Conservation (phyloP, 2,329 filamentous ascomycete species). For the Nemania serpens region DNA sequence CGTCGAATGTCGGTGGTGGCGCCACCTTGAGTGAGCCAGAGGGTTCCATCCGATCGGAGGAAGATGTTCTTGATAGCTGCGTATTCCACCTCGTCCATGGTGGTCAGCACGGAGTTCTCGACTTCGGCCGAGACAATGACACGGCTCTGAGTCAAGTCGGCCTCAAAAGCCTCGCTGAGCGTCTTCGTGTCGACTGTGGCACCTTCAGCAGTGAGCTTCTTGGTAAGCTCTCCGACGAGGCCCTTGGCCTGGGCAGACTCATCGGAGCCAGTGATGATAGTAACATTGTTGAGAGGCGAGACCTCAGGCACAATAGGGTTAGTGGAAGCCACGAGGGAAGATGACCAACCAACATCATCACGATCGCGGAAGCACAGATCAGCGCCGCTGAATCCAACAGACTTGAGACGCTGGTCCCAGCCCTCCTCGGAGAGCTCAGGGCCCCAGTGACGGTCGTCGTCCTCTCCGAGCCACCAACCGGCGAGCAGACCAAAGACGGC, state of each 20-base stretch:
- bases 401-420: conserved; percentile 38
- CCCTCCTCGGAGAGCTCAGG: conserved; percentile 36
- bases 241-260: conserved; percentile 29
- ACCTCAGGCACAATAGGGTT: conserved; percentile 31
- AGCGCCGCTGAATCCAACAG: conserved; percentile 35
- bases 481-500: conserved; percentile 41
- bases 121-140: conserved; percentile 37
- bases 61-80: conserved; percentile 36
- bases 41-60: conserved; percentile 34
- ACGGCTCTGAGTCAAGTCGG: conserved; percentile 33
- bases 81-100: conserved; percentile 31
- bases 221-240: conserved; percentile 29
- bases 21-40: conserved; percentile 37
- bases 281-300: conserved; percentile 32
- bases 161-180: conserved; percentile 26
- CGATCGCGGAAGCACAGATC: conserved; percentile 39
- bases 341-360: conserved; percentile 37
- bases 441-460: conserved; percentile 38
- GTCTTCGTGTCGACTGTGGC: conserved; percentile 33
- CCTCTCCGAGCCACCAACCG: conserved; percentile 42
- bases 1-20: conserved; percentile 33
- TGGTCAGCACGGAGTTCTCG: conserved; percentile 37
- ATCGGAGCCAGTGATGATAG: conserved; percentile 33
- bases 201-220: conserved; percentile 30
- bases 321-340: conserved; percentile 36